These are phyloP conservation scores for Psidium guajava DNA, from an alignment of 345 rosid species.

Conservation along the genomic window DNA sequence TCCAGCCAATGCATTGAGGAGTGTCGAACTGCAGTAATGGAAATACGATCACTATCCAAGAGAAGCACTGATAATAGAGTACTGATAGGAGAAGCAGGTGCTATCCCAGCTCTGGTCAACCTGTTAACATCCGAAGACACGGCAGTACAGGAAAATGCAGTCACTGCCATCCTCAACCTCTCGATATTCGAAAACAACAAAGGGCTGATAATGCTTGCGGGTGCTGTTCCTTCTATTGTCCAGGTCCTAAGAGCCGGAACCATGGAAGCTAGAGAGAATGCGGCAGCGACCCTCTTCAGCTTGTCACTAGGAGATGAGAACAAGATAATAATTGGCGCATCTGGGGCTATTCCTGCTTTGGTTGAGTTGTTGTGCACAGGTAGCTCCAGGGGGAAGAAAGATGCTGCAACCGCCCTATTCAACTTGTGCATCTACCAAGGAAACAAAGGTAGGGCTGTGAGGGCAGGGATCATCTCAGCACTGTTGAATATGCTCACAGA, in stretches of 20 bases:
- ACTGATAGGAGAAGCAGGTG: constrained; percentile 79
- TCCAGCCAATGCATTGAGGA: constrained; percentile 46
- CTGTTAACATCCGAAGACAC: constrained; percentile 52
- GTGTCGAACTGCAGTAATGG: constrained; percentile 52
- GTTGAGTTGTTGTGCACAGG: constrained; percentile 66
- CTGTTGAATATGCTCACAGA: constrained; percentile 59
- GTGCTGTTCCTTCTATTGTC: constrained; percentile 76
- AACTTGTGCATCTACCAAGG: constrained; percentile 80
- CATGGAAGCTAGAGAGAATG: constrained; percentile 85
- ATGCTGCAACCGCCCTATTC: constrained; percentile 88
- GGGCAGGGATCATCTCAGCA: constrained; percentile 68
- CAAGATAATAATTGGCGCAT: constrained; percentile 82
- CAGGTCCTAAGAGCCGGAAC: constrained; percentile 80
- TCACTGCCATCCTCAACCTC: constrained; percentile 83
- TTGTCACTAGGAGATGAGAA: constrained; percentile 83
- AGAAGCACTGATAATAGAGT: constrained; percentile 82
- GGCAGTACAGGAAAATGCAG: constrained; percentile 62
- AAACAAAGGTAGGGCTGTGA: constrained; percentile 80
- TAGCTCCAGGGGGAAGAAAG: constrained; percentile 78
- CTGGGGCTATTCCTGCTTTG: constrained; percentile 76
- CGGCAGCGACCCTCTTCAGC: constrained; percentile 93
- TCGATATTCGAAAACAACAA: constrained; percentile 78
- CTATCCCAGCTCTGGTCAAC: constrained; percentile 61
- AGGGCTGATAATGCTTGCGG: constrained; percentile 72
- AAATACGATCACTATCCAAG: constrained; percentile 69